Conservation (phyloP, 306 rosid species). For the Psophocarpus tetragonolobus region DNA sequence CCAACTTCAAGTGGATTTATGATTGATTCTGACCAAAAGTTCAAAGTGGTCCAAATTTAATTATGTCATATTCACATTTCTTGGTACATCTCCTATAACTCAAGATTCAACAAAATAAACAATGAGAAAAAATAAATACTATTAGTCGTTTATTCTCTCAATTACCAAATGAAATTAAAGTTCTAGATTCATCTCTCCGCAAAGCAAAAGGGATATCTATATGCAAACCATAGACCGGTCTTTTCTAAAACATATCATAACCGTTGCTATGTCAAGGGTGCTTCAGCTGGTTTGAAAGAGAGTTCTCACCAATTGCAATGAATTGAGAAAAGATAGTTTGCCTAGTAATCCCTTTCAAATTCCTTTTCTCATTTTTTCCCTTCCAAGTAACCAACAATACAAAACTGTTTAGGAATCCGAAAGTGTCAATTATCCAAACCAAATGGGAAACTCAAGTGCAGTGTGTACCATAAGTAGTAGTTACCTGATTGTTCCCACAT, state of each 20-base stretch:
- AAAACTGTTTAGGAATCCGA: not conserved
- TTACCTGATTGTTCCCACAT: slow-evolving; percentile 18
- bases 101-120: not conserved
- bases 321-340: slow-evolving; percentile 29
- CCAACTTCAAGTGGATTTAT: not conserved
- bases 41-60: not conserved
- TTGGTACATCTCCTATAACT: not conserved
- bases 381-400: slow-evolving; percentile 23
- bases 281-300: slow-evolving; percentile 39
- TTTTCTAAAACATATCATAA: slow-evolving; percentile 18
- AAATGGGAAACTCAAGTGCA: slow-evolving; percentile 1
- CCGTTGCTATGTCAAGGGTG: slow-evolving; percentile 18
- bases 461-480: slow-evolving; percentile 8
- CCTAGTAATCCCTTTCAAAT: slow-evolving; percentile 33
- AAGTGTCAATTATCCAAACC: slow-evolving; percentile 18
- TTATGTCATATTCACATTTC: not conserved
- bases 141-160: not conserved
- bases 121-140: not conserved
- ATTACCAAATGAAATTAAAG: slow-evolving; percentile 26
- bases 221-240: not conserved
- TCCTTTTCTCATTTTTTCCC: slow-evolving; percentile 5
- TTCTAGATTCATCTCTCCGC: slow-evolving; percentile 19
- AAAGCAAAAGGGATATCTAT: not conserved
- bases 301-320: slow-evolving; percentile 35
- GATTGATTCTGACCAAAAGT: not conserved